Evolutionary conservation across 805 yeast genomes (phyloP).

Genomic region (Teunomyces cretensis): DNA sequence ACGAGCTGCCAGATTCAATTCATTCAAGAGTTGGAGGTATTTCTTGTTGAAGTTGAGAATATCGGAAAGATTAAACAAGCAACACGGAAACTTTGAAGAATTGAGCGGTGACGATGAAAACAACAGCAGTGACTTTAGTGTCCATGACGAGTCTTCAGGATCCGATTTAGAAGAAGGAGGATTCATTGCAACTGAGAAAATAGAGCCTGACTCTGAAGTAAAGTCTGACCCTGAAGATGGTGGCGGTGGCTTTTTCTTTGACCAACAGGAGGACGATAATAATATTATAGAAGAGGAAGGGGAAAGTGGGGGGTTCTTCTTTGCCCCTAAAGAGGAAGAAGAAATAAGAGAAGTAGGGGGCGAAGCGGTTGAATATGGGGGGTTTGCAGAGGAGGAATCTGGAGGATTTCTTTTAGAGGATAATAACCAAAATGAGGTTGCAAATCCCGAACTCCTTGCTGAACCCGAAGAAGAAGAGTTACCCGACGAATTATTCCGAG

Average conservation of each 20-base stretch:
- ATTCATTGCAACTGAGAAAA: background rate
- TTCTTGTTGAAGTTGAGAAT: constrained; percentile 52
- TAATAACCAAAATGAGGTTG: no score
- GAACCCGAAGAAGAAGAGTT: background rate
- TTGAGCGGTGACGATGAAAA: constrained; percentile 8
- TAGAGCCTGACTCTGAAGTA: background rate
- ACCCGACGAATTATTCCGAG: constrained; percentile 19
- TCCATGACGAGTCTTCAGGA: constrained; percentile 10
- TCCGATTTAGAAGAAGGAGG: constrained; percentile 6
- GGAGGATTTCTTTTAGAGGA: background rate
- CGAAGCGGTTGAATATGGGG: no score
- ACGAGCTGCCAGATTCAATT: constrained; percentile 45
- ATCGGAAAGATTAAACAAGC: constrained; percentile 41
- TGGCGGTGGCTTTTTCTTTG: constrained; percentile 26
- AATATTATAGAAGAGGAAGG: background rate
- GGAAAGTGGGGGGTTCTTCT: constrained; percentile 4
- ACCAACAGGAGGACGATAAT: background rate
- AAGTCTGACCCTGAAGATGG: constrained; percentile 2
- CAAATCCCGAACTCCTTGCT: no score
- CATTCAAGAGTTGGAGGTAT: constrained; percentile 54
- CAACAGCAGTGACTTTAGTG: constrained; percentile 20
- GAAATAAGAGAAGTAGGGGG: no score
- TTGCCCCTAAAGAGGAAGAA: background rate
- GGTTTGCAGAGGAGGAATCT: background rate
- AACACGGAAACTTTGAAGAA: constrained; percentile 46